phyloP scores from a whole-genome alignment of 495 filamentous ascomycete genomes.

The Xylaria sp. region DNA sequence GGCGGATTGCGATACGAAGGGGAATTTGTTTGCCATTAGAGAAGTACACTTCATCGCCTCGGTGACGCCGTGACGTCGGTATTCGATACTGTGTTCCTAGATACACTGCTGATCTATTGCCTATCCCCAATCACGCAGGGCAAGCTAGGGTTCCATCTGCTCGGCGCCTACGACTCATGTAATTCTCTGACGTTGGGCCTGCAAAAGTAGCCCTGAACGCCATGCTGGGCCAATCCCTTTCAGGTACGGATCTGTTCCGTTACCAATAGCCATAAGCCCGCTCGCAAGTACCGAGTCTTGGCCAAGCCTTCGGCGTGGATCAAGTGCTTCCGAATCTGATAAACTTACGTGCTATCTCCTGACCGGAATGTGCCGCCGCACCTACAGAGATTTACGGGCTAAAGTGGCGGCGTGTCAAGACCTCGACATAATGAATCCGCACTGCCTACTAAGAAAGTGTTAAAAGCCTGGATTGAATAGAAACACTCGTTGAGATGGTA shows the following conservation, averaged over 20 bases:
- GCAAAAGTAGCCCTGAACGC: background rate
- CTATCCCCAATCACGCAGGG: background rate
- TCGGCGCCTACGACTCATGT: background rate
- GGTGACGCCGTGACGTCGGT: background rate
- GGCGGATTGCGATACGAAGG: background rate
- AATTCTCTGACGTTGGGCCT: background rate
- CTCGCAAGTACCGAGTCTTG: conserved; percentile 23
- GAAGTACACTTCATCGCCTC: background rate
- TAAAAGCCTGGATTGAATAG: background rate
- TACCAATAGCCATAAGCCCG: conserved; percentile 10
- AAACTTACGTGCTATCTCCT: conserved; percentile 10
- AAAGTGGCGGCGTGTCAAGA: conserved; percentile 8
- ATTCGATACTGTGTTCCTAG: background rate
- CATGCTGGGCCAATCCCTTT: conserved; percentile 5
- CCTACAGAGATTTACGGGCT: conserved; percentile 7
- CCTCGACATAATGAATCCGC: background rate
- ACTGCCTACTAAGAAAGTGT: background rate
- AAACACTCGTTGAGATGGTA: background rate
- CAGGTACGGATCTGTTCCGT: conserved; percentile 18
- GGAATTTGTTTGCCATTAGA: background rate
- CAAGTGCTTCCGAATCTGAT: conserved; percentile 20
- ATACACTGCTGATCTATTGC: background rate
- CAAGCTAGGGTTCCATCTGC: background rate
- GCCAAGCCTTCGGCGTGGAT: conserved; percentile 19
- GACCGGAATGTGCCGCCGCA: conserved; percentile 17